Conservation (phyloP, 2,329 filamentous ascomycete genomes). For the Diaporthe citrichinensis region DNA sequence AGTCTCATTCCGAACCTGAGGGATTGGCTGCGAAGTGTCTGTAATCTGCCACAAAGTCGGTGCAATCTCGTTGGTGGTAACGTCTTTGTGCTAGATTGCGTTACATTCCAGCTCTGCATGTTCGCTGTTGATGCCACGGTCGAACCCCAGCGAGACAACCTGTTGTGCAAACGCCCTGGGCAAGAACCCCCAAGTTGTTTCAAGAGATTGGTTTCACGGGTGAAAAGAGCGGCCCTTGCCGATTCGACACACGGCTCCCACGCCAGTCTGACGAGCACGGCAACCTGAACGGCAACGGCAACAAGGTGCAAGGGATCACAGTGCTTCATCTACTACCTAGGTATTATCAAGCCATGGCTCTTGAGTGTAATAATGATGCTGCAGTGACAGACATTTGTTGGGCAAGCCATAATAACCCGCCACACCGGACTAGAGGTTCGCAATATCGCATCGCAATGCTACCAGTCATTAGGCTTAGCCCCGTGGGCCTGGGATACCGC, state of each 20-base stretch:
- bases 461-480: conserved; percentile 21
- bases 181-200: neutral
- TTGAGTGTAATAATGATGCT: neutral
- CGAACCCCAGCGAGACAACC: neutral
- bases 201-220: neutral
- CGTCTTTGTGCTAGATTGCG: neutral
- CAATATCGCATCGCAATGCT: conserved; percentile 3
- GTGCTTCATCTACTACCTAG: neutral
- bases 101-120: neutral
- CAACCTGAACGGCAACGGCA: neutral
- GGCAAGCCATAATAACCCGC: neutral
- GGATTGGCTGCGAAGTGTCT: neutral
- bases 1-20: neutral
- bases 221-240: neutral
- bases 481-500: conserved; percentile 1
- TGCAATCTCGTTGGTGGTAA: neutral
- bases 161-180: neutral
- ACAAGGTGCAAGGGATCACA: neutral
- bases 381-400: neutral
- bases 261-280: neutral
- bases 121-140: neutral
- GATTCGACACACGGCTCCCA: neutral
- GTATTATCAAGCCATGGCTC: neutral
- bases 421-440: neutral
- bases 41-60: neutral